phyloP scores from a whole-genome alignment of 306 rosid species.

The Rosa lucieae region DNA sequence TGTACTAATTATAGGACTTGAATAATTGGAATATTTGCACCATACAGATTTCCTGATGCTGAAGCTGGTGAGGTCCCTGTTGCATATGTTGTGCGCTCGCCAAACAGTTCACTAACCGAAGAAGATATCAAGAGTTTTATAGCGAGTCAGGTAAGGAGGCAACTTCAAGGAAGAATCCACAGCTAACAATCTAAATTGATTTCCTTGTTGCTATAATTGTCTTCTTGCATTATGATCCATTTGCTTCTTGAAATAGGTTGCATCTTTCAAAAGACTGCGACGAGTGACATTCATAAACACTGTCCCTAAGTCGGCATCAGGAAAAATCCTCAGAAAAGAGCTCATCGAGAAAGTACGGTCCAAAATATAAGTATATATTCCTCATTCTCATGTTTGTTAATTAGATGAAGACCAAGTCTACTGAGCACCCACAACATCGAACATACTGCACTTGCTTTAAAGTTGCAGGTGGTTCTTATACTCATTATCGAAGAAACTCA shows the following conservation, averaged over 20 bases:
- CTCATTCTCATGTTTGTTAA: neutral
- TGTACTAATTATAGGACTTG: neutral
- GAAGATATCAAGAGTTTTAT: conserved; percentile 61
- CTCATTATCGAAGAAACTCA: neutral
- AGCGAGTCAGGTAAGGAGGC: conserved; percentile 55
- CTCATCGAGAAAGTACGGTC: conserved; percentile 73
- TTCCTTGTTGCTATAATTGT: neutral
- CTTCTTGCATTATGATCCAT: neutral
- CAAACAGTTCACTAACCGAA: conserved; percentile 75
- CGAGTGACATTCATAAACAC: conserved; percentile 70
- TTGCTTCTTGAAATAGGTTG: conserved; percentile 48
- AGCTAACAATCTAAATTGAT: neutral
- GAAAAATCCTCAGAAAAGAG: conserved; percentile 86
- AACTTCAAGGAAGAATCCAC: neutral
- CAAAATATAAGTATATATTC: conserved; percentile 43
- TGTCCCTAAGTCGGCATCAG: conserved; percentile 79
- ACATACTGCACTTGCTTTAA: neutral
- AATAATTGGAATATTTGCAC: neutral
- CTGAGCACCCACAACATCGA: neutral
- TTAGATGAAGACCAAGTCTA: neutral
- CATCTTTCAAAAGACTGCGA: conserved; percentile 79
- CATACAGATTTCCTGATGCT: conserved; percentile 75
- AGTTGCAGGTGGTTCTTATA: neutral
- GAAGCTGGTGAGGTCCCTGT: conserved; percentile 93
- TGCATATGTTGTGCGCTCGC: conserved; percentile 72